Evolutionary conservation across 345 rosid genomes (phyloP).

Genomic region (Lenwebbia sp.): DNA sequence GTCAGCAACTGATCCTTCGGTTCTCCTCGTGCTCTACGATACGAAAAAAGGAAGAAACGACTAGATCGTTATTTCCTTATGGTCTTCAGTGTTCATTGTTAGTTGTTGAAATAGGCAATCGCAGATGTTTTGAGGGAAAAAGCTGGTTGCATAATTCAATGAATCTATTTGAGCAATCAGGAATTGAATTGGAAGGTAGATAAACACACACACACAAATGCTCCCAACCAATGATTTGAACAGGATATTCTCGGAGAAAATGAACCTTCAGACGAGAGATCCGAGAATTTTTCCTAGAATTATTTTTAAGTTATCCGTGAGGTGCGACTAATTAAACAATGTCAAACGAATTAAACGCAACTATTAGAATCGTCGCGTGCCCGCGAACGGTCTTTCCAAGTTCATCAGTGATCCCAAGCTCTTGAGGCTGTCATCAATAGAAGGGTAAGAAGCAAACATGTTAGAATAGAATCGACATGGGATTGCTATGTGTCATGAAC

Average conservation of each 20-base stretch:
- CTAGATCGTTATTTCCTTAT: neutral
- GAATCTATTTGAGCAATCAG: neutral
- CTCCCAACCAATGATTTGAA: neutral
- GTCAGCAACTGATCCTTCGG: neutral
- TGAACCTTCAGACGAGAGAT: neutral
- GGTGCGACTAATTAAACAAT: neutral
- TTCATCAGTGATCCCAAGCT: neutral
- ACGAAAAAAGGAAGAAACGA: neutral
- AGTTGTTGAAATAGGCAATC: neutral
- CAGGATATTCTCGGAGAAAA: neutral
- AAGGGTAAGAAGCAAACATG: neutral
- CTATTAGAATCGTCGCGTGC: neutral
- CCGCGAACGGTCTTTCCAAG: neutral
- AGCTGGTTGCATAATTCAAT: neutral
- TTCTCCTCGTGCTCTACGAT: neutral
- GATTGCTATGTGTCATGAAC: neutral
- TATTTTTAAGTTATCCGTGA: neutral
- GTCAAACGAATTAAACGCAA: neutral
- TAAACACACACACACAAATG: neutral
- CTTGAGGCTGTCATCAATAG: neutral
- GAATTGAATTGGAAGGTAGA: neutral
- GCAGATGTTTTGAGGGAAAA: neutral
- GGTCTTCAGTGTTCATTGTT: neutral
- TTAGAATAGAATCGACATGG: neutral
- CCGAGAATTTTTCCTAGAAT: neutral